A percentile compares a stretch with the other conserved stretches of the same genome.
These are phyloP conservation scores for Penicillium sp. DNA, from an alignment of 2,329 filamentous ascomycete species.

Conservation along the genomic window DNA sequence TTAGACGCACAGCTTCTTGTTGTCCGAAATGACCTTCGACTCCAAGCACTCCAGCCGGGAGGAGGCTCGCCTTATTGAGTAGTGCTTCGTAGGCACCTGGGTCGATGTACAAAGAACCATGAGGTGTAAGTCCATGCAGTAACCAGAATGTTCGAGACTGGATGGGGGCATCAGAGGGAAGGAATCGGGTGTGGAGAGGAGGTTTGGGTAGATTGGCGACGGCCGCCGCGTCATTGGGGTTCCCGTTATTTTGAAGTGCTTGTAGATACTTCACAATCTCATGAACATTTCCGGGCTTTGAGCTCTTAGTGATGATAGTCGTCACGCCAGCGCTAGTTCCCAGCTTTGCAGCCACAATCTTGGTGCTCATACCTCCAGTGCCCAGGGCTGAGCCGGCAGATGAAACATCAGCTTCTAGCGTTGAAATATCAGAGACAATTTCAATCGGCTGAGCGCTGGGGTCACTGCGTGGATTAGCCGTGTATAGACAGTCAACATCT, in stretches of 20 bases:
- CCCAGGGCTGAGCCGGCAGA: slow-evolving; percentile 84
- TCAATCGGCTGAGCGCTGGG: slow-evolving; percentile 87
- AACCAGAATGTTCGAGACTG: slow-evolving; percentile 97
- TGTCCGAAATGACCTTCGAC: slow-evolving; percentile 86
- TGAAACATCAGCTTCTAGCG: slow-evolving; percentile 84
- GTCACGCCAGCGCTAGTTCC: slow-evolving; percentile 94
- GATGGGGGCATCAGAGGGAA: slow-evolving; percentile 79
- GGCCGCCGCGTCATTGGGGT: not conserved
- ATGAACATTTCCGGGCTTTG: slow-evolving; percentile 87
- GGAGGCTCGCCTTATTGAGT: slow-evolving; percentile 76
- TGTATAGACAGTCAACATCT: slow-evolving; percentile 95
- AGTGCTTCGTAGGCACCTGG: slow-evolving; percentile 81
- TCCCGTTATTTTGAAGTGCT: slow-evolving; percentile 48
- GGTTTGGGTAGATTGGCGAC: slow-evolving; percentile 43
- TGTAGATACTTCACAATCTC: slow-evolving; percentile 83
- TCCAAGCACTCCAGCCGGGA: slow-evolving; percentile 86
- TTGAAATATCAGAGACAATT: slow-evolving; percentile 83
- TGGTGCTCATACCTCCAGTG: slow-evolving; percentile 96
- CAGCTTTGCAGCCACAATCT: slow-evolving; percentile 88
- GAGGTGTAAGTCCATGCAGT: slow-evolving; percentile 83
- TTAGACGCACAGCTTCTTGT: slow-evolving; percentile 85
- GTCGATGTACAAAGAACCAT: slow-evolving; percentile 91
- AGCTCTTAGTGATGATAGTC: slow-evolving; percentile 90
- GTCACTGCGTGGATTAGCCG: slow-evolving; percentile 85
- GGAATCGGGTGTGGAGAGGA: slow-evolving; percentile 87